Conservation (phyloP, 208 protist genomes). For the Vickermania ingenoplastis region DNA sequence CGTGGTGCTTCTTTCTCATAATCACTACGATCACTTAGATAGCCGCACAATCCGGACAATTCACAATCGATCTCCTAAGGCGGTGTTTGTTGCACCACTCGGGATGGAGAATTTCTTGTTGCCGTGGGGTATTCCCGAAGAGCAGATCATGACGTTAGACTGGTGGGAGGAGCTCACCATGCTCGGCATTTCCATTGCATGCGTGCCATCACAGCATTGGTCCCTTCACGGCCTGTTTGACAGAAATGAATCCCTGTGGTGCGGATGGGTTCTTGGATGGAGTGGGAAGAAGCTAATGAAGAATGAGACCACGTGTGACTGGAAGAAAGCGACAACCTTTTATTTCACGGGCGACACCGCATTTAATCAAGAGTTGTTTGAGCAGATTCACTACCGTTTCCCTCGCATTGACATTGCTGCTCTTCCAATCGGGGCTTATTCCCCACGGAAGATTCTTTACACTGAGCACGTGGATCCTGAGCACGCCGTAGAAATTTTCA, state of each 20-base stretch:
- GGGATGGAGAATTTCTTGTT: conserved; percentile 30
- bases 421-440: conserved; percentile 81
- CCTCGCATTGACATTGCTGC: conserved; percentile 48
- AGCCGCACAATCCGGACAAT: conserved; percentile 22
- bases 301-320: conserved; percentile 3
- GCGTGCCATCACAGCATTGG: conserved; percentile 64
- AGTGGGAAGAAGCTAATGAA: background rate
- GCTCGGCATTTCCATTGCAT: conserved; percentile 27
- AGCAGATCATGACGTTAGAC: conserved; percentile 29
- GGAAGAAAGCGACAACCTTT: conserved; percentile 27
- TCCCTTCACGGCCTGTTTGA: conserved; percentile 27
- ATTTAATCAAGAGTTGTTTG: conserved; percentile 38
- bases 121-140: conserved; percentile 22
- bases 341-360: conserved; percentile 54
- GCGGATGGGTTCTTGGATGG: conserved; percentile 55
- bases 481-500: conserved; percentile 64
- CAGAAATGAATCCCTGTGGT: conserved; percentile 54
- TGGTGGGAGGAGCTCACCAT: conserved; percentile 39
- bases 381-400: conserved; percentile 33
- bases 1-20: conserved; percentile 73
- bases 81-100: conserved; percentile 46
- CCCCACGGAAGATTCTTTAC: conserved; percentile 54
- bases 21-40: conserved; percentile 88
- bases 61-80: conserved; percentile 21
- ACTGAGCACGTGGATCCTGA: conserved; percentile 53